These are phyloP conservation scores for Sphaerulina vaccinii DNA, from an alignment of 2,329 filamentous ascomycete genomes.

Conservation along the genomic window DNA sequence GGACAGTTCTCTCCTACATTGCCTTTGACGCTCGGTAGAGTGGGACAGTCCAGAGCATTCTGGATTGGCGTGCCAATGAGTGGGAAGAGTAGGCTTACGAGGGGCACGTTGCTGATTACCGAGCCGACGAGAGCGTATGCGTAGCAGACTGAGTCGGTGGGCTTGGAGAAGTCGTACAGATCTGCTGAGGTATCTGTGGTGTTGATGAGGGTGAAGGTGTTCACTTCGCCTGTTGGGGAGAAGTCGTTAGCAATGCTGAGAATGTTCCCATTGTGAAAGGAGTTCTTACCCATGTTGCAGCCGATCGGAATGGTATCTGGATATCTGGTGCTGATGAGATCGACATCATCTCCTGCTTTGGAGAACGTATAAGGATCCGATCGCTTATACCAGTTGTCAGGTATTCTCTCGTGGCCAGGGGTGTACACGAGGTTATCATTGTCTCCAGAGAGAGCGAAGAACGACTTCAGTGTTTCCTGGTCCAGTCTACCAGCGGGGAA, in stretches of 20 bases:
- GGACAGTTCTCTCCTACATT: neutral
- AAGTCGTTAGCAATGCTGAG: neutral
- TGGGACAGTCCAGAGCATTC: neutral
- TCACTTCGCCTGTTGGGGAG: neutral
- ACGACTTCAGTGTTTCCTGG: constrained; percentile 29
- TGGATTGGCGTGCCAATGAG: neutral
- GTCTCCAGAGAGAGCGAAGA: constrained; percentile 18
- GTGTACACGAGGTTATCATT: constrained; percentile 10
- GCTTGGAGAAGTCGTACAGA: neutral
- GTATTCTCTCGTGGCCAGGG: constrained; percentile 20
- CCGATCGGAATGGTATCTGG: constrained; percentile 34
- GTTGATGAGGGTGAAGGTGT: neutral
- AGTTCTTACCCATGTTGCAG: constrained; percentile 36
- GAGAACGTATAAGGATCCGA: constrained; percentile 22
- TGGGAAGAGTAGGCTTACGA: neutral
- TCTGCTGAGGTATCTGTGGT: neutral
- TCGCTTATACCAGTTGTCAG: constrained; percentile 25
- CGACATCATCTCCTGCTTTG: neutral
- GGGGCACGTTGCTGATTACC: neutral
- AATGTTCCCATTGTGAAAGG: neutral
- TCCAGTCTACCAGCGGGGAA: constrained; percentile 29
- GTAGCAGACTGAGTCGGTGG: neutral
- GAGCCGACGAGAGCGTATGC: neutral
- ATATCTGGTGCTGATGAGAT: constrained; percentile 17
- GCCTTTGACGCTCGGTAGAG: neutral